Percentiles rank a stretch among this genome's conserved stretches.
These are phyloP conservation scores for Pittosporum tobira DNA, from an alignment of 129 eudicot genomes.

Conservation along the genomic window DNA sequence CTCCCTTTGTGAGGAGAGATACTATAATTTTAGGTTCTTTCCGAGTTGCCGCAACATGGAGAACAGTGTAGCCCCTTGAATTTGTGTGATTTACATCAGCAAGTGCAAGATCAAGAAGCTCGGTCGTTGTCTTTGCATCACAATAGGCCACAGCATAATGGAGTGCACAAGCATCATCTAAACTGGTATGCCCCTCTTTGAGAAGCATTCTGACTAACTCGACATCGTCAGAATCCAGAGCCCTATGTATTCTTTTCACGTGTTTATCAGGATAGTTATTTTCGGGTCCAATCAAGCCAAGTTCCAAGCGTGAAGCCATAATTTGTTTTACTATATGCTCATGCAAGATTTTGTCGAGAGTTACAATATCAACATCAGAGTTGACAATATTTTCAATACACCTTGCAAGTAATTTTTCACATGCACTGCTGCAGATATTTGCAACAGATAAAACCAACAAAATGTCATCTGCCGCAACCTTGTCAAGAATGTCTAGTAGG, in stretches of 20 bases:
- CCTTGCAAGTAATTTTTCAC: constrained; percentile 44
- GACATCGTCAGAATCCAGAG: constrained; percentile 92
- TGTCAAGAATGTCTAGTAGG: constrained; percentile 56
- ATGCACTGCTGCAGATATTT: constrained; percentile 53
- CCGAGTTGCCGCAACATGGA: constrained; percentile 85
- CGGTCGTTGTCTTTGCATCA: constrained; percentile 80
- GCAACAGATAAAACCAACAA: constrained; percentile 69
- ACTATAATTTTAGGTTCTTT: constrained; percentile 92
- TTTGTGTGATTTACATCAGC: constrained; percentile 81
- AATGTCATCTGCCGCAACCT: constrained; percentile 65
- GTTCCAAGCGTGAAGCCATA: constrained; percentile 43
- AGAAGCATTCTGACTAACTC: constrained; percentile 81
- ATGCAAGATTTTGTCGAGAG: constrained; percentile 76
- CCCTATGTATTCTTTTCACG: constrained; percentile 86
- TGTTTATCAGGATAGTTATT: constrained; percentile 68
- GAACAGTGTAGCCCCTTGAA: constrained; percentile 66
- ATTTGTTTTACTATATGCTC: constrained; percentile 58
- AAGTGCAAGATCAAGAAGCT: constrained; percentile 78
- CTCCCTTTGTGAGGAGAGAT: constrained; percentile 88
- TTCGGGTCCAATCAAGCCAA: constrained; percentile 49
- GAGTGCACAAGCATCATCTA: constrained; percentile 85
- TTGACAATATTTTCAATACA: constrained; percentile 61
- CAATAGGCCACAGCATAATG: constrained; percentile 96
- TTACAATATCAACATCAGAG: constrained; percentile 63
- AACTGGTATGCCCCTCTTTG: constrained; percentile 69